Conservation (phyloP, 345 rosid genomes). For the Gossypium rotundifolium region DNA sequence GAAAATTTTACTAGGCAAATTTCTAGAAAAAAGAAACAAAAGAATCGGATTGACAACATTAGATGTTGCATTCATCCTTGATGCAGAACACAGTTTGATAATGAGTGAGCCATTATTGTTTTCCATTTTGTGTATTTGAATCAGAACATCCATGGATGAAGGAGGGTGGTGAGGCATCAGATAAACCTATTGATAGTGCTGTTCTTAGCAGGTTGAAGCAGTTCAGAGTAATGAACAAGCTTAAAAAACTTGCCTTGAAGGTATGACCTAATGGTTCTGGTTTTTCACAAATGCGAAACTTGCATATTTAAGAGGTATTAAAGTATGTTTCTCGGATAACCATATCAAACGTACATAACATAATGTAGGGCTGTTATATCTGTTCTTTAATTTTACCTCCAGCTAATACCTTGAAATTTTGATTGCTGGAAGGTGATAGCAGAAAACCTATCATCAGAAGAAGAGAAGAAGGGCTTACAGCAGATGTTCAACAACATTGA, state of each 20-base stretch:
- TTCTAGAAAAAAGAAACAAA: background rate
- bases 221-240: slow-evolving; percentile 84
- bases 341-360: background rate
- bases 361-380: background rate
- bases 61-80: background rate
- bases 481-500: slow-evolving; percentile 85
- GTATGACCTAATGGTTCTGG: slow-evolving; percentile 22
- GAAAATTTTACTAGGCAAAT: background rate
- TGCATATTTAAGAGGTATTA: background rate
- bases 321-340: background rate
- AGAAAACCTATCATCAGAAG: slow-evolving; percentile 60
- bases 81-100: background rate
- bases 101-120: background rate
- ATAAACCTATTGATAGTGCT: slow-evolving; percentile 71
- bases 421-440: slow-evolving; percentile 64
- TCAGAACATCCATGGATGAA: slow-evolving; percentile 87
- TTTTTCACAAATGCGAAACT: background rate
- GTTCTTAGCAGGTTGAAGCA: slow-evolving; percentile 83
- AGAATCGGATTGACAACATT: background rate
- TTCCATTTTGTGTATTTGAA: slow-evolving; percentile 6
- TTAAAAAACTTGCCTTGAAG: slow-evolving; percentile 86
- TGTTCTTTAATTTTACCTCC: background rate
- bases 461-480: slow-evolving; percentile 75
- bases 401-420: slow-evolving; percentile 6
- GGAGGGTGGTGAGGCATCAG: slow-evolving; percentile 50